phyloP scores from a whole-genome alignment of 306 rosid species.

The Quercus dentata region DNA sequence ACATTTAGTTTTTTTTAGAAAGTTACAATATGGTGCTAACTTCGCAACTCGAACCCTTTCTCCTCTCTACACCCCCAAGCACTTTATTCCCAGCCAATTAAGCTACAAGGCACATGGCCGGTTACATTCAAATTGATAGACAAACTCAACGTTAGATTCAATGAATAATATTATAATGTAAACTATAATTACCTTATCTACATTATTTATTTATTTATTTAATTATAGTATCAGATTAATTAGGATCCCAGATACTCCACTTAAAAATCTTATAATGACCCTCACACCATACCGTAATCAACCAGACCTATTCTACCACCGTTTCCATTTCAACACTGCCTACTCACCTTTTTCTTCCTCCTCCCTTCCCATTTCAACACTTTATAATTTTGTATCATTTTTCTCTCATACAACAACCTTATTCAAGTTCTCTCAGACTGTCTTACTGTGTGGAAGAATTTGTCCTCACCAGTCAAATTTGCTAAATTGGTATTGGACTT shows the following conservation, averaged over 20 bases:
- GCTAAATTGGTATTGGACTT: background rate
- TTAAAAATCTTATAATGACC: background rate
- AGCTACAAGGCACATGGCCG: too few species aligned
- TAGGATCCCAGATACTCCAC: background rate
- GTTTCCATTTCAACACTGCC: background rate
- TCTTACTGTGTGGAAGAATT: too few species aligned
- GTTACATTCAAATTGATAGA: too few species aligned
- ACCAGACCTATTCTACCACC: background rate
- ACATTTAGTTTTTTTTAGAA: too few species aligned
- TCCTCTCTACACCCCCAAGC: accelerated
- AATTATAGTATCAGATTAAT: background rate
- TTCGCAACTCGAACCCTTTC: accelerated
- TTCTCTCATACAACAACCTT: background rate
- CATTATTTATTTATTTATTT: background rate
- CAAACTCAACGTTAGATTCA: too few species aligned
- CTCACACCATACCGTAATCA: background rate
- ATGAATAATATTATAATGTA: too few species aligned
- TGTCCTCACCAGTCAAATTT: too few species aligned
- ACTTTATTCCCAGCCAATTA: too few species aligned
- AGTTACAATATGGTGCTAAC: too few species aligned
- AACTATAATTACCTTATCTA: too few species aligned
- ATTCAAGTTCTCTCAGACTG: background rate
- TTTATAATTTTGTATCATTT: background rate
- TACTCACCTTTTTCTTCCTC: too few species aligned
- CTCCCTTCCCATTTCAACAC: background rate